Evolutionary conservation across 495 filamentous ascomycete species (phyloP).

Genomic region (Lophium mytilinum): DNA sequence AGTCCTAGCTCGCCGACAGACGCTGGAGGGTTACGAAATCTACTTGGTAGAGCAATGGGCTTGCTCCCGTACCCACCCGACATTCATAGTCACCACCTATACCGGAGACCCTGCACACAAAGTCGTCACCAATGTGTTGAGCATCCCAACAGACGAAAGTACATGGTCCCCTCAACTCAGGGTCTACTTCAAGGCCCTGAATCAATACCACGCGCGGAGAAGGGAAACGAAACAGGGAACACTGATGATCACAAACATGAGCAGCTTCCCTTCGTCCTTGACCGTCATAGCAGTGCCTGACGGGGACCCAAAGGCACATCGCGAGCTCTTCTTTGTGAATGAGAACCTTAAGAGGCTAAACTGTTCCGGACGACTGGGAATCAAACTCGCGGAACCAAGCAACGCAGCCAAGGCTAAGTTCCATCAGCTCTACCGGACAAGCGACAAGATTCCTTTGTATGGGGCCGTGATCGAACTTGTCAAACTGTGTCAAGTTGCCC

Average conservation of each 20-base stretch:
- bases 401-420: constrained; percentile 85
- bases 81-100: constrained; percentile 86
- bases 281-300: constrained; percentile 83
- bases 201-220: constrained; percentile 68
- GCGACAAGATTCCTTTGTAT: constrained; percentile 68
- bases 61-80: constrained; percentile 81
- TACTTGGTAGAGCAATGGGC: constrained; percentile 99
- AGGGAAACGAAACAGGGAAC: constrained; percentile 78
- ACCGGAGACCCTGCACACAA: constrained; percentile 77
- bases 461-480: constrained; percentile 79
- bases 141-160: constrained; percentile 71
- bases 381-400: constrained; percentile 68
- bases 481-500: constrained; percentile 82
- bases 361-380: constrained; percentile 80
- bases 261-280: constrained; percentile 77
- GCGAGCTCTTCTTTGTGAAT: constrained; percentile 86
- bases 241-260: constrained; percentile 89
- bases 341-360: constrained; percentile 88
- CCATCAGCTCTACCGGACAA: constrained; percentile 77
- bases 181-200: constrained; percentile 79
- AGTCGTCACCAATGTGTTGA: constrained; percentile 71
- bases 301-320: constrained; percentile 73
- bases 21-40: constrained; percentile 77
- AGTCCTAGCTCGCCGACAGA: constrained; percentile 60
- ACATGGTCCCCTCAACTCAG: constrained; percentile 70